Evolutionary conservation across 2,329 filamentous ascomycete genomes (phyloP), one percentile per base, ranked within the genome.

Genomic region (Orbilia quercus): DNA sequence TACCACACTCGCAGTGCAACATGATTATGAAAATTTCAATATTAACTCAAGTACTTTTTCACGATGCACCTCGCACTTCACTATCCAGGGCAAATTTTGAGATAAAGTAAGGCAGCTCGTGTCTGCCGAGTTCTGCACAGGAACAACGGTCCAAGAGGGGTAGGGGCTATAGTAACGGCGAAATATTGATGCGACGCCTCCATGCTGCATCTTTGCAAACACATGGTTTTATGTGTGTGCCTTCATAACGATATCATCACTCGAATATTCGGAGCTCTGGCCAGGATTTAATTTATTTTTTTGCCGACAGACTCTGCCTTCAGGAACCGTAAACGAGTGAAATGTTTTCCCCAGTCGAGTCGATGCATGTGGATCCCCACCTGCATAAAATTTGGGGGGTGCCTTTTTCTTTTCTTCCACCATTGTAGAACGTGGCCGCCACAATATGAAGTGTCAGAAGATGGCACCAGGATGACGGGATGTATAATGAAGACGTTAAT

Each of bases 361-460:
- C 45, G n/a, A 50, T 53, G 40, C 40, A 44, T 44, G 53, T 42
- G 31, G 50, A 23, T 16, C 36, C n/a, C 20, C 36, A 44, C 53
- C 20, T 42, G 53, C 53, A 57, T 44, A 42, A n/a, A 18, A 7
- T 25, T 16, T 16, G 14, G 20, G 34, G 18, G n/a, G 36, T 36
- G 2, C 18, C 31, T 31, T 18, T 44, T 31, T 18, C 22, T n/a
- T 45, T 45, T 36, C 20, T 9, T 22, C n/a, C 55, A 20, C 25
- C 48, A 18, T 62, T 34, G 34, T 23, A 67, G 40, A 57, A 67
- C 55, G 63, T 67, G 63, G 63, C 63, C 55, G 63, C 63, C 63
- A 67, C 63, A 51, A 47, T 18, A 20, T 66, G 36, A 20, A 67
- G 16, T 25, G 28, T 51, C 45, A 67, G 25, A n/a, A n/a, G 31